These are phyloP conservation scores for Saccharum hybrid DNA, from an alignment of 202 grass and related monocot genomes.

Conservation along the genomic window DNA sequence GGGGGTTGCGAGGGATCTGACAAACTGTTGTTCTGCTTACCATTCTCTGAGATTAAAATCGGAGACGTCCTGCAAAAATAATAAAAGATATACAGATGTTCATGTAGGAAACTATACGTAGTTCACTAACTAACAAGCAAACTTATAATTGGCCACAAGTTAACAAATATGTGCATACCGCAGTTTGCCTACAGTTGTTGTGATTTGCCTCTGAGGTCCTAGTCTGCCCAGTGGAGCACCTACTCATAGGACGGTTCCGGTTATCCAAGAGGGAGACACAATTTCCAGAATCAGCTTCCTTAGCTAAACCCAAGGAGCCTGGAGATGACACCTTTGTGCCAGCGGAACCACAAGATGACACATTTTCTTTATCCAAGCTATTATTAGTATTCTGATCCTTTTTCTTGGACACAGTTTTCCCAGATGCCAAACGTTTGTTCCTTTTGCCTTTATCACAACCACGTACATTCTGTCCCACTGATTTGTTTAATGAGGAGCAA, in stretches of 20 bases:
- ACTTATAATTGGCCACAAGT: constrained; percentile 38
- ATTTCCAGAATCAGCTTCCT: constrained; percentile 57
- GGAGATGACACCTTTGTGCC: constrained; percentile 57
- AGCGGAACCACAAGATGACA: constrained; percentile 74
- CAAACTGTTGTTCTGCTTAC: constrained; percentile 52
- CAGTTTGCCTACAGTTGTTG: constrained; percentile 37
- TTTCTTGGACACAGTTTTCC: constrained; percentile 49
- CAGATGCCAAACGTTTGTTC: constrained; percentile 31
- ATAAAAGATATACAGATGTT: constrained; percentile 36
- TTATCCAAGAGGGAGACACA: constrained; percentile 50
- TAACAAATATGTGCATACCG: constrained; percentile 54
- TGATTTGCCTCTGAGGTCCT: constrained; percentile 44
- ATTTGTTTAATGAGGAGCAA: constrained; percentile 43
- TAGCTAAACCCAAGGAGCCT: constrained; percentile 53
- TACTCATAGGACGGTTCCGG: constrained; percentile 40
- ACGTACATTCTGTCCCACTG: constrained; percentile 22
- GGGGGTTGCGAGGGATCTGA: no score
- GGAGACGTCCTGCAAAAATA: constrained; percentile 54
- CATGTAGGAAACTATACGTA: constrained; percentile 5
- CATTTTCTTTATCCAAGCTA: constrained; percentile 53
- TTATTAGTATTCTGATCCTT: constrained; percentile 46
- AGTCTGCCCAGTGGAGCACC: constrained; percentile 36
- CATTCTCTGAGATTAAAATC: constrained; percentile 54
- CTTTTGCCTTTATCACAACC: constrained; percentile 43
- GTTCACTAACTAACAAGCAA: constrained; percentile 37